A percentile compares a stretch with the other conserved stretches of the same genome.
phyloP scores from a whole-genome alignment of 805 yeast species.

The Yarrowia sp. region DNA sequence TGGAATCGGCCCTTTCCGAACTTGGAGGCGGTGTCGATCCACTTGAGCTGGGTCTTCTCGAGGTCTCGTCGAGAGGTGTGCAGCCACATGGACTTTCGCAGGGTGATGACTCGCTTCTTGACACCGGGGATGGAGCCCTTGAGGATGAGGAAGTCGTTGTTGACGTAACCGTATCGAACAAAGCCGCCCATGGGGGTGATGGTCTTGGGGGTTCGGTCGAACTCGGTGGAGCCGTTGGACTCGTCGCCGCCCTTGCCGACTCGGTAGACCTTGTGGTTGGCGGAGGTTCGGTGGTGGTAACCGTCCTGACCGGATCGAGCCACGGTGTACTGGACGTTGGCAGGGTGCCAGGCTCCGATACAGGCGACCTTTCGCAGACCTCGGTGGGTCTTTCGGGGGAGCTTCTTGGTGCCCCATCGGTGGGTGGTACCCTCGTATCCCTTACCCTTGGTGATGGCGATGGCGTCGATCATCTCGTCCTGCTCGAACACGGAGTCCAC shows the following conservation, averaged over 20 bases:
- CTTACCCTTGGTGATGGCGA: conserved; percentile 99
- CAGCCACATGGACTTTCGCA: conserved; percentile 97
- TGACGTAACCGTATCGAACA: conserved; percentile 98
- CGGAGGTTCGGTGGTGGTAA: conserved; percentile 99
- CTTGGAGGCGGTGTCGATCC: conserved; percentile 99
- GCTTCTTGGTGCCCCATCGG: conserved; percentile 99
- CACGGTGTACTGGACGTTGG: conserved; percentile 99
- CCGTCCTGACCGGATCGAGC: conserved; percentile 99
- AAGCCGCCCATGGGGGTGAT: conserved; percentile 99
- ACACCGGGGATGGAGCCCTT: conserved; percentile 99
- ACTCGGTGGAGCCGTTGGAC: conserved; percentile 92
- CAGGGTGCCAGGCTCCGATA: conserved; percentile 99
- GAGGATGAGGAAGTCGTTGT: conserved; percentile 95
- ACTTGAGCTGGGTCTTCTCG: conserved; percentile 95
- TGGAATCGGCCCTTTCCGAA: conserved; percentile 99
- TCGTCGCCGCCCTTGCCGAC: conserved; percentile 96
- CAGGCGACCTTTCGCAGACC: conserved; percentile 99
- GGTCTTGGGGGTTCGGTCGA: conserved; percentile 99
- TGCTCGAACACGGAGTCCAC: conserved; percentile 97
- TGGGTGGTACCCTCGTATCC: conserved; percentile 99
- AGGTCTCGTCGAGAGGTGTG: conserved; percentile 97
- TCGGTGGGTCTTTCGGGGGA: conserved; percentile 99
- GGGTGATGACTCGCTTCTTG: conserved; percentile 98
- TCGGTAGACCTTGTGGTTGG: conserved; percentile 99
- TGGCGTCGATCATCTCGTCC: conserved; percentile 97